Percentiles rank a stretch among this genome's conserved stretches.
phyloP scores from a whole-genome alignment of 176 grass and related monocot genomes.

The Triticum urartu region DNA sequence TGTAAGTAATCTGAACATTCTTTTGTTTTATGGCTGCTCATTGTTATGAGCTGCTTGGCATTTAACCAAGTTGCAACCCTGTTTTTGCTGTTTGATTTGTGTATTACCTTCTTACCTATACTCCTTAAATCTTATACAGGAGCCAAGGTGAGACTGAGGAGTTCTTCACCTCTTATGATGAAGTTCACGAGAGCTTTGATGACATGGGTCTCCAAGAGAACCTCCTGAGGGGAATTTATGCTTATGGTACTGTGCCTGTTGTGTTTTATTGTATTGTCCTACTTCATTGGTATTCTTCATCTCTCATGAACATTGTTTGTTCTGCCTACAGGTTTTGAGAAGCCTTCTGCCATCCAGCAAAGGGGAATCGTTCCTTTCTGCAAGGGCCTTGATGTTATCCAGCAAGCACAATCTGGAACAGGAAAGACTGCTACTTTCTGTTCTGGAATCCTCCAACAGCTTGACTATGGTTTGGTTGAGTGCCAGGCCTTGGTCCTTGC shows the following conservation, averaged over 20 bases:
- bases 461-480: slow-evolving; percentile 81
- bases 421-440: slow-evolving; percentile 97
- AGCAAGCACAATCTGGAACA: slow-evolving; percentile 92
- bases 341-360: slow-evolving; percentile 91
- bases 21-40: not conserved
- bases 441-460: slow-evolving; percentile 87
- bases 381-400: slow-evolving; percentile 95
- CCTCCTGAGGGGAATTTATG: slow-evolving; percentile 90
- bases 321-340: slow-evolving; percentile 78
- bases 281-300: not conserved
- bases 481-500: slow-evolving; percentile 93
- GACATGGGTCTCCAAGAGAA: slow-evolving; percentile 96
- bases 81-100: not conserved
- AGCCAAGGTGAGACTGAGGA: slow-evolving; percentile 57
- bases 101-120: not conserved
- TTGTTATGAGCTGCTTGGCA: not conserved
- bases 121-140: slow-evolving; percentile 23
- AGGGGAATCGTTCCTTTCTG: slow-evolving; percentile 91
- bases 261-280: not conserved
- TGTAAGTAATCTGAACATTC: slow-evolving; percentile 12
- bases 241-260: slow-evolving; percentile 51
- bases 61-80: not conserved
- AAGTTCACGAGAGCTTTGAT: slow-evolving; percentile 91
- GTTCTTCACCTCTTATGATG: slow-evolving; percentile 85
- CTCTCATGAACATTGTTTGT: not conserved